Percentiles rank a stretch among this genome's conserved stretches.
Evolutionary conservation across 192 early-diverging fungal genomes (phyloP).

Genomic region (Linnemannia schmuckeri): DNA sequence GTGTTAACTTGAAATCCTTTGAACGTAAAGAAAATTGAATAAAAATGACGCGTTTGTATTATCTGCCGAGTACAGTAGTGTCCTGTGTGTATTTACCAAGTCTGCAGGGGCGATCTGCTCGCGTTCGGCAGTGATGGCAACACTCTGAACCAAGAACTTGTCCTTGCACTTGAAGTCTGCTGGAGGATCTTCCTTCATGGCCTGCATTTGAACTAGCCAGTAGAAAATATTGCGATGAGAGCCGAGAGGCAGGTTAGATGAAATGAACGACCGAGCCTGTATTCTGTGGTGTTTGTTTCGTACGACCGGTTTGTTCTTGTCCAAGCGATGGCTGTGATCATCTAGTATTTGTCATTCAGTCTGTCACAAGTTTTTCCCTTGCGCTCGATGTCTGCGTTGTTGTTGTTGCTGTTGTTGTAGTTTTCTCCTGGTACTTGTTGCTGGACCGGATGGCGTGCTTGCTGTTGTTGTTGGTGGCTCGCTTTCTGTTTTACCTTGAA

Average conservation of each 20-base stretch:
- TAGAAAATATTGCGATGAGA: neutral
- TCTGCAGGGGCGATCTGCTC: conserved; percentile 72
- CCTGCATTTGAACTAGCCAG: conserved; percentile 83
- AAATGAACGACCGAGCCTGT: neutral
- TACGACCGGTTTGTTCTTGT: neutral
- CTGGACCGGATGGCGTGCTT: neutral
- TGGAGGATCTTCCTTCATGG: conserved; percentile 86
- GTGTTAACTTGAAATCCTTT: neutral
- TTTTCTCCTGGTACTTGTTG: neutral
- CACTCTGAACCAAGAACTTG: conserved; percentile 95
- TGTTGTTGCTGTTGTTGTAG: neutral
- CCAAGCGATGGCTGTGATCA: neutral
- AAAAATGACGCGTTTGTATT: neutral
- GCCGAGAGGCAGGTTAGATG: neutral
- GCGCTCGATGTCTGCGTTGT: neutral
- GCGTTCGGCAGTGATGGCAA: conserved; percentile 79
- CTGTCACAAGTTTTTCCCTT: neutral
- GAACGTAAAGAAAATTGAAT: neutral
- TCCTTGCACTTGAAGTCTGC: conserved; percentile 90
- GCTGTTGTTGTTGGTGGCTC: neutral
- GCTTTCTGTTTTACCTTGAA: conserved; percentile 72
- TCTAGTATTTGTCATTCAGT: neutral
- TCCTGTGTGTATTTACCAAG: conserved; percentile 57
- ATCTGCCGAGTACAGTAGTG: neutral
- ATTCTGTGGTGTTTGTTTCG: neutral